Conservation (phyloP, 345 rosid genomes). For the Salix arbutifolia region DNA sequence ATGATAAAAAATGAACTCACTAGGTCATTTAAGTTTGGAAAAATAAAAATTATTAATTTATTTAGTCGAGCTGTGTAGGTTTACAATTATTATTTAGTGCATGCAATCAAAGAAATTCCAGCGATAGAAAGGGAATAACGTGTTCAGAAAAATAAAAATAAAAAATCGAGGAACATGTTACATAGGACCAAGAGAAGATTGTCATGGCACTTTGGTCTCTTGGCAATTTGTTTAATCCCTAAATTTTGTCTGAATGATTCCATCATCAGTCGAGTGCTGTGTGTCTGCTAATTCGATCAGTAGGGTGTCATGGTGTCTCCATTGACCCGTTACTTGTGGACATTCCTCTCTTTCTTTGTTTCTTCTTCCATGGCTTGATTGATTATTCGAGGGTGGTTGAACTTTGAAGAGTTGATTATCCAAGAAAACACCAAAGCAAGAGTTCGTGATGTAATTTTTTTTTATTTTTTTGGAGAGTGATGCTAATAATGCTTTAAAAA, state of each 20-base stretch:
- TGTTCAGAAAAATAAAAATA: not conserved
- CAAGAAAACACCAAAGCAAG: not conserved
- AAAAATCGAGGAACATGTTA: not conserved
- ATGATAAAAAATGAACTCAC: too few relatives aligned
- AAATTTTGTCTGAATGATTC: not conserved
- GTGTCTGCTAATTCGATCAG: too few relatives aligned
- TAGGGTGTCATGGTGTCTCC: not conserved
- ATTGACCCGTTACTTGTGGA: not conserved
- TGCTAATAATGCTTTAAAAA: too few relatives aligned
- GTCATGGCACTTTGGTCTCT: not conserved
- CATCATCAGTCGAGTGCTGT: not conserved
- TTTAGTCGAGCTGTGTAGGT: too few relatives aligned
- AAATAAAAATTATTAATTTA: too few relatives aligned
- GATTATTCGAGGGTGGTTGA: not conserved
- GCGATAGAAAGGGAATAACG: not conserved
- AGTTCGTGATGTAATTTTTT: not conserved
- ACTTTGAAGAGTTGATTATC: too few relatives aligned
- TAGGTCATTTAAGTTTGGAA: too few relatives aligned
- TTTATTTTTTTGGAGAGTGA: not conserved
- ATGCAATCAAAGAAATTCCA: not conserved
- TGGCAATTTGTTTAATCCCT: not conserved
- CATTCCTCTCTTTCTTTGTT: not conserved
- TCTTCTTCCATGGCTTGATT: not conserved
- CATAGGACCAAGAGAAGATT: not conserved
- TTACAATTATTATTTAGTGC: too few relatives aligned